Conservation (phyloP, 345 rosid species). For the Cardamine occulta region DNA sequence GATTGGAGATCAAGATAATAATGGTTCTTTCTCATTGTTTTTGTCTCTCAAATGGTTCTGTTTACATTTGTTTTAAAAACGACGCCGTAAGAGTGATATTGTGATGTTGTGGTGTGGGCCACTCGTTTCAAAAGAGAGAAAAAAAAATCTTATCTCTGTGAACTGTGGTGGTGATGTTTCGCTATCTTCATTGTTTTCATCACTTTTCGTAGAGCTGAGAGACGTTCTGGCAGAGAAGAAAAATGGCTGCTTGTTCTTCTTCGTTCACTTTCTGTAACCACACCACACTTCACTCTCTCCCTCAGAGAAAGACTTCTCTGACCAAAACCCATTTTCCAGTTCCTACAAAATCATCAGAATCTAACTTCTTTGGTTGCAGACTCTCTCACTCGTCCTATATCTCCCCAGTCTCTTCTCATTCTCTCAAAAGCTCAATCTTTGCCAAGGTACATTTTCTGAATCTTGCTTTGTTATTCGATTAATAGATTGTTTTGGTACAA, state of each 20-base stretch:
- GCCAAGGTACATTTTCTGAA: conserved; percentile 79
- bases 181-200: conserved; percentile 29
- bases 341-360: conserved; percentile 53
- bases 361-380: conserved; percentile 68
- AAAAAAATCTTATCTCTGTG: conserved; percentile 22
- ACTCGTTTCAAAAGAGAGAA: conserved; percentile 1
- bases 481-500: neutral
- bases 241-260: conserved; percentile 42
- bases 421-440: conserved; percentile 50
- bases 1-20: neutral
- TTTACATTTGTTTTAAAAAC: neutral
- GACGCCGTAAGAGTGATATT: neutral
- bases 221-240: conserved; percentile 6
- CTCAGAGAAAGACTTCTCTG: conserved; percentile 24
- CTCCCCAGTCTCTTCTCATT: conserved; percentile 48
- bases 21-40: conserved; percentile 3
- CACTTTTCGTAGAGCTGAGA: neutral
- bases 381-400: conserved; percentile 52
- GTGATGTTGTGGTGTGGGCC: conserved; percentile 15
- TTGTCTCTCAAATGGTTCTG: conserved; percentile 17
- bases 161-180: conserved; percentile 27
- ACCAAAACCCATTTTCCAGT: conserved; percentile 27
- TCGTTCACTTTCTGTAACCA: conserved; percentile 27
- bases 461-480: neutral
- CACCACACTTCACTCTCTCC: conserved; percentile 34